A percentile compares a stretch with the other conserved stretches of the same genome.
Evolutionary conservation across 805 yeast species (phyloP).

Genomic region (Nakazawaea pomicola): DNA sequence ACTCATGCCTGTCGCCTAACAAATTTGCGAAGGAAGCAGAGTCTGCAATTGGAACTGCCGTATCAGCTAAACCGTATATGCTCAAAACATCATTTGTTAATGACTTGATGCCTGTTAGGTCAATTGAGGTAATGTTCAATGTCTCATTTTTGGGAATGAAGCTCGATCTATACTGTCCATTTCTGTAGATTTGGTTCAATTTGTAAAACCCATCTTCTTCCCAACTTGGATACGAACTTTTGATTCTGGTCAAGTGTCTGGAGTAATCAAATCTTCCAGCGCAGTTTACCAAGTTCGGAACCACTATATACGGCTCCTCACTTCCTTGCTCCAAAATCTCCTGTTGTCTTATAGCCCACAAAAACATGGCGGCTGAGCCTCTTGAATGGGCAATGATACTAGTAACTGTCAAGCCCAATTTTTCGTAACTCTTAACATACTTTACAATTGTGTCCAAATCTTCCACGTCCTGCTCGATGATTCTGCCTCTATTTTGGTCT

Average conservation of each 20-base stretch:
- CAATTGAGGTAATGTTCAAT: slow-evolving; percentile 21
- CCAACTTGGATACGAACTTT: slow-evolving; percentile 31
- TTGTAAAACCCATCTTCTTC: slow-evolving; percentile 33
- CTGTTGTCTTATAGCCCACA: slow-evolving; percentile 56
- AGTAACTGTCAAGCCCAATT: slow-evolving; percentile 40
- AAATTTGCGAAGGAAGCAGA: slow-evolving; percentile 52
- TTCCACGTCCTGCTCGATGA: slow-evolving; percentile 56
- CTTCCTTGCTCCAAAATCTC: slow-evolving; percentile 24
- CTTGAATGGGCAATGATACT: slow-evolving; percentile 76
- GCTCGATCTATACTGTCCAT: slow-evolving; percentile 40
- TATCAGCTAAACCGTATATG: slow-evolving; percentile 68
- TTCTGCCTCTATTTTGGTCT: slow-evolving; percentile 42
- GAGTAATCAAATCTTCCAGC: slow-evolving; percentile 62
- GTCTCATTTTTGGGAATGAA: slow-evolving; percentile 49
- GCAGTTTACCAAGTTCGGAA: slow-evolving; percentile 67
- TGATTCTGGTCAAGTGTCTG: slow-evolving; percentile 38
- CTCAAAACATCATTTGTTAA: slow-evolving; percentile 44
- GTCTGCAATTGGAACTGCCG: slow-evolving; percentile 61
- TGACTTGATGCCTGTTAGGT: background rate
- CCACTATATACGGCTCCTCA: slow-evolving; percentile 30
- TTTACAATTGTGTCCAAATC: slow-evolving; percentile 53
- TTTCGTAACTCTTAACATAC: slow-evolving; percentile 31
- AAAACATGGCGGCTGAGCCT: slow-evolving; percentile 70
- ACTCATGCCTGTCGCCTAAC: slow-evolving; percentile 52
- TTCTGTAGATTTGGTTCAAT: slow-evolving; percentile 35